phyloP scores from a whole-genome alignment of 192 early-diverging fungal genomes.

The Coemansia sp. region DNA sequence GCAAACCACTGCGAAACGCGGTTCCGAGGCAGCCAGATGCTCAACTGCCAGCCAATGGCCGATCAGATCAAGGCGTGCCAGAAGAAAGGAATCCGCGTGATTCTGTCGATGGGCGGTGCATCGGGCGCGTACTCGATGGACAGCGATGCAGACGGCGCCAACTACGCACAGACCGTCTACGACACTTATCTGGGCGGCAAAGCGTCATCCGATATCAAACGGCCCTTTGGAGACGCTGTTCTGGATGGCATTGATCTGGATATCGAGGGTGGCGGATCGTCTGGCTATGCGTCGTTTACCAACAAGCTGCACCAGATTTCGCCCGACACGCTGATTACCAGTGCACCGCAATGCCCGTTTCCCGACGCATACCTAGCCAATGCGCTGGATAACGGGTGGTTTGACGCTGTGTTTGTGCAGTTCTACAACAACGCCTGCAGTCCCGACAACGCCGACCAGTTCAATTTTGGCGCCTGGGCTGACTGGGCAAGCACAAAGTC shows the following conservation, averaged over 20 bases:
- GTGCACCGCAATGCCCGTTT: slow-evolving; percentile 65
- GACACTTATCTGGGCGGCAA: slow-evolving; percentile 64
- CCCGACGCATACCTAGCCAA: slow-evolving; percentile 59
- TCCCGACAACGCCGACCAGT: slow-evolving; percentile 45
- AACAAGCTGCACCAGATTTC: slow-evolving; percentile 56
- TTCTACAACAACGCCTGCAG: slow-evolving; percentile 72
- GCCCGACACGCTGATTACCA: slow-evolving; percentile 54
- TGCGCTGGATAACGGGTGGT: slow-evolving; percentile 61
- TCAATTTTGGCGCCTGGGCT: slow-evolving; percentile 64
- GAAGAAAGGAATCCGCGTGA: slow-evolving; percentile 58
- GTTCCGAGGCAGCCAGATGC: slow-evolving; percentile 58
- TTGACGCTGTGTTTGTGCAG: slow-evolving; percentile 67
- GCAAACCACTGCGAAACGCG: slow-evolving; percentile 57
- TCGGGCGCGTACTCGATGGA: slow-evolving; percentile 59
- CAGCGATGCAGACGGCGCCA: slow-evolving; percentile 41
- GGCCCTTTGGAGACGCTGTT: slow-evolving; percentile 61
- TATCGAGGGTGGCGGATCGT: slow-evolving; percentile 55
- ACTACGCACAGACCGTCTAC: slow-evolving; percentile 61
- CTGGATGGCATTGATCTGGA: slow-evolving; percentile 67
- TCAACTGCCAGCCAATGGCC: slow-evolving; percentile 59
- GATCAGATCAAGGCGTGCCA: slow-evolving; percentile 69
- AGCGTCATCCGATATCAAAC: slow-evolving; percentile 20
- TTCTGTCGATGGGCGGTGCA: slow-evolving; percentile 68
- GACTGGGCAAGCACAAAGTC: slow-evolving; percentile 60
- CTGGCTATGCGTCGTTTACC: slow-evolving; percentile 54